These are phyloP conservation scores for Vigna radiata DNA, from an alignment of 306 rosid species.

Conservation along the genomic window DNA sequence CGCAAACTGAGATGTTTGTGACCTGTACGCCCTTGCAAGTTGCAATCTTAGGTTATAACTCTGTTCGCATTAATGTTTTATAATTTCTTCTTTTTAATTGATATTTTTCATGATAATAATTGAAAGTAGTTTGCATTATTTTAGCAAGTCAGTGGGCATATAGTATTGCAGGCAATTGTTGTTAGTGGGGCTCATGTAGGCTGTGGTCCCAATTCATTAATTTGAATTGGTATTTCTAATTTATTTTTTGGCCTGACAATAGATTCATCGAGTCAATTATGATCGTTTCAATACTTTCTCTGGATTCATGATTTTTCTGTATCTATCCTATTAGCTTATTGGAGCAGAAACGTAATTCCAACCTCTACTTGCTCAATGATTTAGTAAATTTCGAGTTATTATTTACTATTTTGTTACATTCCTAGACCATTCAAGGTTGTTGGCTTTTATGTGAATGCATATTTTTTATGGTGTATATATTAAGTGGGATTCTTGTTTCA, in stretches of 20 bases:
- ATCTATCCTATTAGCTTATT: slow-evolving; percentile 23
- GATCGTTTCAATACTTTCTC: slow-evolving; percentile 34
- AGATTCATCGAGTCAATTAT: slow-evolving; percentile 28
- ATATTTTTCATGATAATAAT: slow-evolving; percentile 47
- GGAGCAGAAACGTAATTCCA: slow-evolving; percentile 8
- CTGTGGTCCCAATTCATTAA: slow-evolving; percentile 46
- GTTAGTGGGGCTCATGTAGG: slow-evolving; percentile 58
- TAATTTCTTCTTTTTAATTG: slow-evolving; percentile 43
- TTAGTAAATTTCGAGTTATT: slow-evolving; percentile 1
- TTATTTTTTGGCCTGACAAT: slow-evolving; percentile 43
- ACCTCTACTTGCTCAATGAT: background rate
- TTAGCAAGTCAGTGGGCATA: slow-evolving; percentile 43
- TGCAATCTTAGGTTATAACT: slow-evolving; percentile 6
- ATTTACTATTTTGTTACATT: slow-evolving; percentile 21
- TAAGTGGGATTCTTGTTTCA: slow-evolving; percentile 51
- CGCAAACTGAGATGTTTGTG: slow-evolving; percentile 1
- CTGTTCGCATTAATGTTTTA: slow-evolving; percentile 38
- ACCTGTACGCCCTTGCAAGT: slow-evolving; percentile 17
- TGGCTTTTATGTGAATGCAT: slow-evolving; percentile 15
- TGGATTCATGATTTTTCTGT: slow-evolving; percentile 6
- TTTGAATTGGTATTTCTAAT: slow-evolving; percentile 22
- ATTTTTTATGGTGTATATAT: background rate
- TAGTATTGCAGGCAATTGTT: slow-evolving; percentile 49
- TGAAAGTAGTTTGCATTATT: slow-evolving; percentile 49
- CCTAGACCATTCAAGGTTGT: slow-evolving; percentile 2